Evolutionary conservation across 1,284 basidiomycete genomes (phyloP).

Genomic region (Hortiboletus rubellus): DNA sequence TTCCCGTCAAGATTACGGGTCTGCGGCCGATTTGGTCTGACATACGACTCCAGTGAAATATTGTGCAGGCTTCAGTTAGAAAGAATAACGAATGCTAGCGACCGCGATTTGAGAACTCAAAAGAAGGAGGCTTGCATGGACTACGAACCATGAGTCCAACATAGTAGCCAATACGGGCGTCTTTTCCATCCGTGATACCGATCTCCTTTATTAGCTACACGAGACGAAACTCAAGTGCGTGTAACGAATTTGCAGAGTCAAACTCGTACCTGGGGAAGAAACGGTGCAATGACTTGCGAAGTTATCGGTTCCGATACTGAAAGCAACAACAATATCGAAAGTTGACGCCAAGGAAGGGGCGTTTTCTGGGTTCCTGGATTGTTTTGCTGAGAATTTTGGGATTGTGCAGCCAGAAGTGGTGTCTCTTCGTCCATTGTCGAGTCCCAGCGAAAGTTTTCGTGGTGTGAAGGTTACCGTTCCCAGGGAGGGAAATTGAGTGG

Average conservation of each 20-base stretch:
- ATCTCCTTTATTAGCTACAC: conserved; percentile 48
- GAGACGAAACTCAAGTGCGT: background rate
- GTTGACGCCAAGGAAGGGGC: conserved; percentile 67
- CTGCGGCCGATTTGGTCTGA: conserved; percentile 67
- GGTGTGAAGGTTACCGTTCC: background rate
- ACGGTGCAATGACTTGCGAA: conserved; percentile 74
- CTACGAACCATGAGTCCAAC: conserved; percentile 53
- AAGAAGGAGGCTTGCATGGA: background rate
- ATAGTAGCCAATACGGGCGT: conserved; percentile 52
- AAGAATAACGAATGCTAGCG: conserved; percentile 54
- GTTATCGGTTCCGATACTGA: conserved; percentile 67
- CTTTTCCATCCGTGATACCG: conserved; percentile 49
- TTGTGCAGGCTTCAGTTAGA: conserved; percentile 53
- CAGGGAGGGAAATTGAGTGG: too few species aligned
- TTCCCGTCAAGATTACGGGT: conserved; percentile 60
- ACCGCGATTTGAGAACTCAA: background rate
- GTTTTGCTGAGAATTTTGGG: background rate
- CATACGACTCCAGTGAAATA: conserved; percentile 64
- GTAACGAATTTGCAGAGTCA: background rate
- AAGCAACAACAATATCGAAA: conserved; percentile 62
- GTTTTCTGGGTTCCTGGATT: conserved; percentile 36
- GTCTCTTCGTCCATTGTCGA: conserved; percentile 30
- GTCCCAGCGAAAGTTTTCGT: background rate
- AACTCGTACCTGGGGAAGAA: conserved; percentile 56
- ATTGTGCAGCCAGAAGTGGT: conserved; percentile 18